Conservation (phyloP, 164 flowering plant species). For the Dillenia suffruticosa region DNA sequence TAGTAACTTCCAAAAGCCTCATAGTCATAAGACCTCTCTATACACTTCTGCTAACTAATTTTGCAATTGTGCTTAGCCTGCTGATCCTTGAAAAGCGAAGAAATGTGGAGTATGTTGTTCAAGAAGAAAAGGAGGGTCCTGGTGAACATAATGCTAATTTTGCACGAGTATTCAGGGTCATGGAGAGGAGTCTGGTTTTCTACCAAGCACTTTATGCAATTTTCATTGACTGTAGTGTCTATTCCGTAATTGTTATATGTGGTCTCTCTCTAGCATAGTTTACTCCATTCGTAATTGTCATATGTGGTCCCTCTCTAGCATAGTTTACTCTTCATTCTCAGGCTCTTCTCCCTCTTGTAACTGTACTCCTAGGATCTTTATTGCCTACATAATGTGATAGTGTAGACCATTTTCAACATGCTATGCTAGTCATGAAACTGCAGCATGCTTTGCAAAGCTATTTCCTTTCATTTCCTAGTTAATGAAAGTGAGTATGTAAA, state of each 20-base stretch:
- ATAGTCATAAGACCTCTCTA: slow-evolving; percentile 44
- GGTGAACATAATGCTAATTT: slow-evolving; percentile 22
- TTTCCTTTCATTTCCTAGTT: too few species aligned
- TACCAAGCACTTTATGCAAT: slow-evolving; percentile 40
- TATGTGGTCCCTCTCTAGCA: slow-evolving; percentile 39
- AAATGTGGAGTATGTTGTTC: slow-evolving; percentile 6
- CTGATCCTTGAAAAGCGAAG: slow-evolving; percentile 17
- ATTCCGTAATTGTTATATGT: slow-evolving; percentile 42
- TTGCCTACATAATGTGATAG: too few species aligned
- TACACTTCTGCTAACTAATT: slow-evolving; percentile 38
- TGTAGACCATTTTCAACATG: too few species aligned
- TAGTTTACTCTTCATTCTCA: too few species aligned
- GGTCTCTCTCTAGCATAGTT: slow-evolving; percentile 28
- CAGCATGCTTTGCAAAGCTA: too few species aligned
- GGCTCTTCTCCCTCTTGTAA: too few species aligned
- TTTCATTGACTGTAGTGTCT: slow-evolving; percentile 54
- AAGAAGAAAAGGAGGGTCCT: not conserved
- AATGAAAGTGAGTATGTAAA: too few species aligned
- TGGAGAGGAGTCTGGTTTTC: slow-evolving; percentile 45
- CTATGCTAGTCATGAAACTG: too few species aligned
- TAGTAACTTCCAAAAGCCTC: slow-evolving; percentile 39
- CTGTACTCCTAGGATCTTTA: too few species aligned
- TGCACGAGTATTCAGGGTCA: slow-evolving; percentile 33
- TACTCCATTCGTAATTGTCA: slow-evolving; percentile 25
- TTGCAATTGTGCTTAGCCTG: slow-evolving; percentile 27